These are phyloP conservation scores for Russula lepida DNA, from an alignment of 768 basidiomycete species.

Conservation along the genomic window DNA sequence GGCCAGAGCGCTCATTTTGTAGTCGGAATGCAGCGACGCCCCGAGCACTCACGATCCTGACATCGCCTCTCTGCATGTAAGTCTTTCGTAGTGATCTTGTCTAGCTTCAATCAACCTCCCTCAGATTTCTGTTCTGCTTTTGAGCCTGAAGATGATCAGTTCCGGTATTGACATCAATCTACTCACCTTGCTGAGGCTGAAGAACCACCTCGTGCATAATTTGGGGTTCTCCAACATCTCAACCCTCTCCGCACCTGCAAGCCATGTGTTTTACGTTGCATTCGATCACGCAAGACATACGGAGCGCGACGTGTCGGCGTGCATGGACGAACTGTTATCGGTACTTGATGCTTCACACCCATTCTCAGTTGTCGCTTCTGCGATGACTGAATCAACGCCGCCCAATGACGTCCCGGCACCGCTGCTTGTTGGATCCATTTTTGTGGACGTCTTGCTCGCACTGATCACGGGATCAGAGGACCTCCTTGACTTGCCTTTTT, in stretches of 20 bases:
- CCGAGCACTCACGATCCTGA: slow-evolving; percentile 37
- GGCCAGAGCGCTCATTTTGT: background rate
- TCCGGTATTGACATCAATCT: slow-evolving; percentile 50
- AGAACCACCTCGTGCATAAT: slow-evolving; percentile 39
- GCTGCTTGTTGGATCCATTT: slow-evolving; percentile 51
- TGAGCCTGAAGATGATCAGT: slow-evolving; percentile 59
- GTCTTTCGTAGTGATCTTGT: background rate
- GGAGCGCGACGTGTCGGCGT: slow-evolving; percentile 40
- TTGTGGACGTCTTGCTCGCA: slow-evolving; percentile 52
- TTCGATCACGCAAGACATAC: slow-evolving; percentile 43
- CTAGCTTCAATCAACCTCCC: background rate
- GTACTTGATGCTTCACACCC: slow-evolving; percentile 53
- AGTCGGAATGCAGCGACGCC: slow-evolving; percentile 31
- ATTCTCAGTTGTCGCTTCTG: slow-evolving; percentile 40
- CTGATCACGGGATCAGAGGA: slow-evolving; percentile 42
- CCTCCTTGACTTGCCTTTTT: slow-evolving; percentile 41
- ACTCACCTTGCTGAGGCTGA: slow-evolving; percentile 50
- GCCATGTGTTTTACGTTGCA: slow-evolving; percentile 45
- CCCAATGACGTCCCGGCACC: slow-evolving; percentile 37
- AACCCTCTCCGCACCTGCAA: slow-evolving; percentile 37
- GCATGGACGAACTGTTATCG: slow-evolving; percentile 47
- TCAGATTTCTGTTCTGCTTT: slow-evolving; percentile 47
- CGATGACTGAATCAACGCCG: slow-evolving; percentile 32
- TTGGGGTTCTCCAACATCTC: slow-evolving; percentile 50
- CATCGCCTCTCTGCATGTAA: slow-evolving; percentile 39